Evolutionary conservation across 2,329 filamentous ascomycete species (phyloP), one percentile per base, ranked within the genome.

Genomic region (Colletotrichum limetticola): DNA sequence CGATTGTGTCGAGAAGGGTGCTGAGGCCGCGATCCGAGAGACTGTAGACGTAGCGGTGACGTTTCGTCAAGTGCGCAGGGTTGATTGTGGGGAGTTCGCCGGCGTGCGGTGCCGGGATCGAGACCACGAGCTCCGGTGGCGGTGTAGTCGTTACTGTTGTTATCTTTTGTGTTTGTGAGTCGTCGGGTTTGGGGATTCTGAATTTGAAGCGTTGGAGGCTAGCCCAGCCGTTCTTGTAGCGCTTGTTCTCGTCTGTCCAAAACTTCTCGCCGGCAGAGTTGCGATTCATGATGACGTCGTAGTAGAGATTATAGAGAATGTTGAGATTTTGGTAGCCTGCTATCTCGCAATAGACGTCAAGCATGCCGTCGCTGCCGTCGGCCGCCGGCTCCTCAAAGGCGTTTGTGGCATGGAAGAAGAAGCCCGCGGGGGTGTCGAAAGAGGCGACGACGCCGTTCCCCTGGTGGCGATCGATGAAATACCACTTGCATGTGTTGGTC

Each of bases 391-490:
- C 88, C 77, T 96, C 93, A 79, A 91, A 97, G 0, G 93, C 89
- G 76, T 97, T 97, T 78, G 94, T 85, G 0, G 89, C 90, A 82
- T 97, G 94, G 80, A 97, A 97, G 81, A 91, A 92, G 84, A 95
- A 97, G 59, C 91, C 91, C 0, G 93, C 88, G 0, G 89, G 86
- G 19, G 90, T 92, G 22, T 91, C 88, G 77, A 93, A 95, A 1
- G 87, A 89, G 8, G 90, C 92, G 0, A 97, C 87, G 0, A 97
- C 83, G 0, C 94, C 94, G 60, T 86, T 86, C 4, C 86, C 88
- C 2, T 85, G 82, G 4, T 79, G 85, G 1, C 94, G 90, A 79
- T 97, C 94, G 22, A 97, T 82, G 0, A 97, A 89, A 75, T 93
- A 90, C 94, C 95, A 97, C 32, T 82, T 89, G 49, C 90, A 91